A percentile compares a stretch with the other conserved stretches of the same genome.
phyloP scores from a whole-genome alignment of 2,329 filamentous ascomycete species.

The Conoideocrella luteorostrata region DNA sequence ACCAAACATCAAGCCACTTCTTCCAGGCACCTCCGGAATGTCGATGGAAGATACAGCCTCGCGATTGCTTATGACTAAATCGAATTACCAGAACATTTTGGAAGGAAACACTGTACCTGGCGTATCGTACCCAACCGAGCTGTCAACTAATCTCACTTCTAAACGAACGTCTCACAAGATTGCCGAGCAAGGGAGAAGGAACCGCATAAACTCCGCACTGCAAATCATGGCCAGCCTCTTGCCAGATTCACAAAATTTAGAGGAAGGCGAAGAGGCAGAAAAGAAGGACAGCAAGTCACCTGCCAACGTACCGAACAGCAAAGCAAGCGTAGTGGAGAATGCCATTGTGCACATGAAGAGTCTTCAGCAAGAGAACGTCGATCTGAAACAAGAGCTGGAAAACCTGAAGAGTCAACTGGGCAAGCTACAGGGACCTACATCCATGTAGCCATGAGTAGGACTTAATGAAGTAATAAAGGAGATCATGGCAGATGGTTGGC shows the following conservation, averaged over 20 bases:
- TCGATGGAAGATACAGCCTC: constrained; percentile 55
- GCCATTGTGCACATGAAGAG: constrained; percentile 93
- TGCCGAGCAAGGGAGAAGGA: constrained; percentile 89
- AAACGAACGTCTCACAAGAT: constrained; percentile 98
- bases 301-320: constrained; percentile 65
- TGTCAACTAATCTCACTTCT: constrained; percentile 89
- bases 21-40: constrained; percentile 54
- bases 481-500: not conserved
- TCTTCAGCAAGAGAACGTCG: constrained; percentile 66
- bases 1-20: constrained; percentile 84
- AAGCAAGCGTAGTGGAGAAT: constrained; percentile 94
- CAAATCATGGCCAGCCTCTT: constrained; percentile 85
- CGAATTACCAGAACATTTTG: constrained; percentile 95
- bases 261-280: constrained; percentile 36
- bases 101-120: constrained; percentile 89
- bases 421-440: constrained; percentile 8
- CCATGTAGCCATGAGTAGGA: not conserved
- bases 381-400: constrained; percentile 56
- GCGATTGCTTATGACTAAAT: constrained; percentile 85
- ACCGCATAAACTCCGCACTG: constrained; percentile 89
- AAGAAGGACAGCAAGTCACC: constrained; percentile 40
- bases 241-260: constrained; percentile 48
- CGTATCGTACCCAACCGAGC: constrained; percentile 80
- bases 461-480: not conserved
- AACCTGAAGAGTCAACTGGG: constrained; percentile 26